Evolutionary conservation across 805 yeast species (phyloP).

Genomic region (Yamadazyma endophytica): DNA sequence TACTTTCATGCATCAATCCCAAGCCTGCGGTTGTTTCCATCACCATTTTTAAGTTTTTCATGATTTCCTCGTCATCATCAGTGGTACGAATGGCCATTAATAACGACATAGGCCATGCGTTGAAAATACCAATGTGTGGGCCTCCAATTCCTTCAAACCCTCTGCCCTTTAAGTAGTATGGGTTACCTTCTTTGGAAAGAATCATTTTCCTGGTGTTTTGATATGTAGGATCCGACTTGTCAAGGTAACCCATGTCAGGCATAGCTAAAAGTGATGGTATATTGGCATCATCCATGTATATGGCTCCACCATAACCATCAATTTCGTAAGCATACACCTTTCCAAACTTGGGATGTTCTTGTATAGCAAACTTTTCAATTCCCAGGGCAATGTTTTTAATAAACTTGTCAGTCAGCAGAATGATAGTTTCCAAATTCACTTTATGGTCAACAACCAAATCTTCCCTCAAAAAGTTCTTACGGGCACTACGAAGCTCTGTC

Average conservation of each 20-base stretch:
- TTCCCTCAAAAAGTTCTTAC: conserved; percentile 16
- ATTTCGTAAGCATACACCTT: conserved; percentile 83
- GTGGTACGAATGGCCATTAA: conserved; percentile 71
- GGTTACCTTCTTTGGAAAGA: conserved; percentile 65
- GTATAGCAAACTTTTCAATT: conserved; percentile 58
- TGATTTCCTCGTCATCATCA: conserved; percentile 67
- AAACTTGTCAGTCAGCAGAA: conserved; percentile 23
- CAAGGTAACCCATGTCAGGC: conserved; percentile 71
- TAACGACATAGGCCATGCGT: conserved; percentile 93
- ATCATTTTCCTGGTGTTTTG: conserved; percentile 79
- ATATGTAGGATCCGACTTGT: conserved; percentile 52
- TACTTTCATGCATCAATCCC: conserved; percentile 83
- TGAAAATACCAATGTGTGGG: conserved; percentile 76
- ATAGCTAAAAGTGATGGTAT: conserved; percentile 76
- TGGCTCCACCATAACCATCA: conserved; percentile 76
- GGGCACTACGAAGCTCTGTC: conserved; percentile 50
- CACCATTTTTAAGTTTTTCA: conserved; percentile 42
- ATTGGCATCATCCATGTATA: conserved; percentile 88
- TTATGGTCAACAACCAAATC: not conserved
- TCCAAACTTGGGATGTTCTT: conserved; percentile 68
- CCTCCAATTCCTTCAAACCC: conserved; percentile 81
- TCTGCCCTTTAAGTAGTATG: conserved; percentile 64
- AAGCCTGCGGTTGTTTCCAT: conserved; percentile 64
- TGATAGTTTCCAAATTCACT: conserved; percentile 1
- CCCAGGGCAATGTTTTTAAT: conserved; percentile 48